Percentiles rank a stretch among this genome's conserved stretches.
phyloP scores from a whole-genome alignment of 2,329 filamentous ascomycete species.

The Cordyceps tenuipes region DNA sequence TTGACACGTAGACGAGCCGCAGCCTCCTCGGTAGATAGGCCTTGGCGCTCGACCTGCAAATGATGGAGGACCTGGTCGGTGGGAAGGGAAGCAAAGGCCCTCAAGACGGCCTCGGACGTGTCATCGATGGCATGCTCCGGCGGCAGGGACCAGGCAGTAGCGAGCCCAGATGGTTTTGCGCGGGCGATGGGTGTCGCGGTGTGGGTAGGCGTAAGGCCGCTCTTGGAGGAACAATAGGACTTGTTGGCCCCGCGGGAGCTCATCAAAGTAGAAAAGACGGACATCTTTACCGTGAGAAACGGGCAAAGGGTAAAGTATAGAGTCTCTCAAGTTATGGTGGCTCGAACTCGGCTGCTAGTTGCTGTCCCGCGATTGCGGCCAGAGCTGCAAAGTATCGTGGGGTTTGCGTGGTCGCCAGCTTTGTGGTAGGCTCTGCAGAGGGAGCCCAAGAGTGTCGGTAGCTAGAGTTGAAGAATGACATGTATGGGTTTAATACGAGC shows the following conservation, averaged over 20 bases:
- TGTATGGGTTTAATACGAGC: background rate
- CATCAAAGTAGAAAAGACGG: background rate
- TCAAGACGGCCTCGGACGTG: constrained; percentile 16
- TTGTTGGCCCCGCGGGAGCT: background rate
- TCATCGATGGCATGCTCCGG: constrained; percentile 8
- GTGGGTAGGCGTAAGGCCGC: background rate
- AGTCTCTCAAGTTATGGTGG: constrained; percentile 7
- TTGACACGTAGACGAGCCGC: constrained; percentile 16
- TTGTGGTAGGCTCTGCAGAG: constrained; percentile 9
- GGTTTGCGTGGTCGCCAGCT: constrained; percentile 9
- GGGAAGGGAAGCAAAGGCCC: constrained; percentile 16
- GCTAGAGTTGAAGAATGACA: background rate
- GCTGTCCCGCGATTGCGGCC: constrained; percentile 8
- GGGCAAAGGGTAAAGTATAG: too few species aligned
- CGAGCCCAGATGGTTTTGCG: background rate
- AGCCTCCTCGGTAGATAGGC: constrained; percentile 18
- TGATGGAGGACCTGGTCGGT: constrained; percentile 15
- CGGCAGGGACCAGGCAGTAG: background rate
- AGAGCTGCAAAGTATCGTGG: constrained; percentile 11
- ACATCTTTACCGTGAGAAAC: background rate
- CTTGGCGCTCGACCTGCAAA: constrained; percentile 16
- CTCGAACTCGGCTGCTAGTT: constrained; percentile 11
- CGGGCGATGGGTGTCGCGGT: background rate
- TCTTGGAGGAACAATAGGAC: background rate
- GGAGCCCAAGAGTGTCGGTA: constrained; percentile 5